Evolutionary conservation across 768 basidiomycete species (phyloP).

Genomic region (Mycena metata): DNA sequence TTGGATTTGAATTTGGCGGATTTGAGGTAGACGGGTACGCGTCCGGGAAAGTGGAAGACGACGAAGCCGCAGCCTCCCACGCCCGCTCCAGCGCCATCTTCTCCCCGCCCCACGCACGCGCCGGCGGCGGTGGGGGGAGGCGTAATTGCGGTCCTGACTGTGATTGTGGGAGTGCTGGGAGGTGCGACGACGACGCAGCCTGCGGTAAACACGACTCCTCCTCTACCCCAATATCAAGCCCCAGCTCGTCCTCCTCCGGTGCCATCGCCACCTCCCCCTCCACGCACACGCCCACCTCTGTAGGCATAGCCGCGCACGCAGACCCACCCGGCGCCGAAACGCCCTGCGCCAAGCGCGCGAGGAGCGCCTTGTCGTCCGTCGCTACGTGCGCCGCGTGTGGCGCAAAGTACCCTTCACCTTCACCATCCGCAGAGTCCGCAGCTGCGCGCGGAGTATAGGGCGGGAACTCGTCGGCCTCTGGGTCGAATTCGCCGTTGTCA

Average conservation of each 20-base stretch:
- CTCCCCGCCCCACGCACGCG: conserved; percentile 12
- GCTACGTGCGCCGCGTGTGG: conserved; percentile 67
- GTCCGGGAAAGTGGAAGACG: too few species aligned
- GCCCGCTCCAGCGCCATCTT: conserved; percentile 37
- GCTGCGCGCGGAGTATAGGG: conserved; percentile 27
- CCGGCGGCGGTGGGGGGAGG: neutral
- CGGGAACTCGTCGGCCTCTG: conserved; percentile 12
- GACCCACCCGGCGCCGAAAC: conserved; percentile 60
- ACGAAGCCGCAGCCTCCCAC: conserved; percentile 14
- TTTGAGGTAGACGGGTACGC: too few species aligned
- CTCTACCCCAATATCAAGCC: neutral
- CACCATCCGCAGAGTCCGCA: neutral
- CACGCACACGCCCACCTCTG: neutral
- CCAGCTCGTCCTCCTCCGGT: conserved; percentile 13
- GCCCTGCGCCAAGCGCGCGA: conserved; percentile 64
- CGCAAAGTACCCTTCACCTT: conserved; percentile 31
- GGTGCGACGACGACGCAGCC: neutral
- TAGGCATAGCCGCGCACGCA: too few species aligned
- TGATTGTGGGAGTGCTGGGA: neutral
- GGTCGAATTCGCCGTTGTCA: too few species aligned
- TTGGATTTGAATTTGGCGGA: too few species aligned
- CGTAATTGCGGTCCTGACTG: neutral
- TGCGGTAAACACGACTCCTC: too few species aligned
- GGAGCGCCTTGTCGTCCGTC: conserved; percentile 72
- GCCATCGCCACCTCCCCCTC: neutral